These are phyloP conservation scores for Podospora comata DNA, from an alignment of 495 filamentous ascomycete genomes.

Conservation along the genomic window DNA sequence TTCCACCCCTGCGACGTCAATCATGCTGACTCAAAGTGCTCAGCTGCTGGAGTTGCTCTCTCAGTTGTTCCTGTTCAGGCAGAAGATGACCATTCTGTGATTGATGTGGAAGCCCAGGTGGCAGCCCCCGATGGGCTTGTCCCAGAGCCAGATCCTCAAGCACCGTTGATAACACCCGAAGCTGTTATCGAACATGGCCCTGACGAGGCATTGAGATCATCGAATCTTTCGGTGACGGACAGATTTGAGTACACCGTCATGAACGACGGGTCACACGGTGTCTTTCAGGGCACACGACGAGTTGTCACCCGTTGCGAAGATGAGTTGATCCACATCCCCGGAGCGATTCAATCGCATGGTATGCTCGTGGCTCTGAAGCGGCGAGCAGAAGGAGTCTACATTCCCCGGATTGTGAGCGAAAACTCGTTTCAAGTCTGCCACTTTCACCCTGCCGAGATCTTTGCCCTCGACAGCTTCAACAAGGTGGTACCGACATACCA, in stretches of 20 bases:
- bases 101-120: not conserved
- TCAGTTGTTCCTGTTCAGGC: not conserved
- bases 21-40: not conserved
- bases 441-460: conserved; percentile 21
- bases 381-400: conserved; percentile 17
- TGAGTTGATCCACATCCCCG: conserved; percentile 29
- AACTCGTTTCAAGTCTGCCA: conserved; percentile 22
- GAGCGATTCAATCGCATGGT: conserved; percentile 25
- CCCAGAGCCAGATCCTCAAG: not conserved
- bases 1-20: not conserved
- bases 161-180: not conserved
- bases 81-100: not conserved
- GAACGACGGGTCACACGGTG: conserved; percentile 23
- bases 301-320: conserved; percentile 27
- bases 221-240: conserved; percentile 13
- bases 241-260: conserved; percentile 24
- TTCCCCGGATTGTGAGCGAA: conserved; percentile 28
- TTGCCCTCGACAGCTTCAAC: conserved; percentile 24
- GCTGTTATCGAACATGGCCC: not conserved
- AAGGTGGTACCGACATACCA: conserved; percentile 25
- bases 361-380: conserved; percentile 28
- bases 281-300: conserved; percentile 23
- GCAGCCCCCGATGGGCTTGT: not conserved
- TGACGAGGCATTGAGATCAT: not conserved
- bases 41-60: not conserved